Evolutionary conservation across 2,329 filamentous ascomycete genomes (phyloP).

Genomic region (Paraconiothyrium sp.): DNA sequence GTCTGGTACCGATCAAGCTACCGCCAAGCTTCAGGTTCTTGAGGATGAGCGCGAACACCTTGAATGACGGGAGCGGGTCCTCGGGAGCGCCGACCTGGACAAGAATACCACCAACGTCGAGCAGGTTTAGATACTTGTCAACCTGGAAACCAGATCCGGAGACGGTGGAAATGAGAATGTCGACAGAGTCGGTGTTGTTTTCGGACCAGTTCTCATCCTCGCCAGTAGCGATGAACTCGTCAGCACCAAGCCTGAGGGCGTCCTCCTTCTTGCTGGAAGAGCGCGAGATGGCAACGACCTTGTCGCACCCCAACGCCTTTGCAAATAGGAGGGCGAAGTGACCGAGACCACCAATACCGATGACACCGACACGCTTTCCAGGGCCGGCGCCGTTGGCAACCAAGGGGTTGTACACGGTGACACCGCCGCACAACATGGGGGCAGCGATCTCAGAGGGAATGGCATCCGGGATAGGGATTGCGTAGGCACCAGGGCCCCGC

Average conservation of each 20-base stretch:
- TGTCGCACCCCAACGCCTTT: constrained; percentile 73
- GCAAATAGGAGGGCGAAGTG: constrained; percentile 78
- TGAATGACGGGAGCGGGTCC: constrained; percentile 59
- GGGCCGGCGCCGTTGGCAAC: constrained; percentile 78
- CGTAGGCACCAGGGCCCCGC: constrained; percentile 77
- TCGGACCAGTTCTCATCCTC: constrained; percentile 68
- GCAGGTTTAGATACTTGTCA: constrained; percentile 67
- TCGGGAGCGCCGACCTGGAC: constrained; percentile 75
- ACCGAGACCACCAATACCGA: constrained; percentile 77
- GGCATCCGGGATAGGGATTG: constrained; percentile 78
- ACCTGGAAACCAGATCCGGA: constrained; percentile 66
- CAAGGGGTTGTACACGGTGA: constrained; percentile 81
- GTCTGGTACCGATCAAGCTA: constrained; percentile 33
- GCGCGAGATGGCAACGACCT: constrained; percentile 72
- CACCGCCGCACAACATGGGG: constrained; percentile 83
- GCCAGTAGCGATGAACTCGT: constrained; percentile 69
- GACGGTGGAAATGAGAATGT: constrained; percentile 68
- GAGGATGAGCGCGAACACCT: constrained; percentile 62
- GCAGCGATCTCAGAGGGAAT: constrained; percentile 69
- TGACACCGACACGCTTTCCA: constrained; percentile 79
- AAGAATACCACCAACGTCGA: constrained; percentile 68
- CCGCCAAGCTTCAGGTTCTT: constrained; percentile 36
- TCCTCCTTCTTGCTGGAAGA: constrained; percentile 68
- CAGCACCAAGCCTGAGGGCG: constrained; percentile 67
- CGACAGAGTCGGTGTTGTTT: constrained; percentile 62